phyloP scores from a whole-genome alignment of 495 filamentous ascomycete species.

The Paragyromitra xinjiangensis region DNA sequence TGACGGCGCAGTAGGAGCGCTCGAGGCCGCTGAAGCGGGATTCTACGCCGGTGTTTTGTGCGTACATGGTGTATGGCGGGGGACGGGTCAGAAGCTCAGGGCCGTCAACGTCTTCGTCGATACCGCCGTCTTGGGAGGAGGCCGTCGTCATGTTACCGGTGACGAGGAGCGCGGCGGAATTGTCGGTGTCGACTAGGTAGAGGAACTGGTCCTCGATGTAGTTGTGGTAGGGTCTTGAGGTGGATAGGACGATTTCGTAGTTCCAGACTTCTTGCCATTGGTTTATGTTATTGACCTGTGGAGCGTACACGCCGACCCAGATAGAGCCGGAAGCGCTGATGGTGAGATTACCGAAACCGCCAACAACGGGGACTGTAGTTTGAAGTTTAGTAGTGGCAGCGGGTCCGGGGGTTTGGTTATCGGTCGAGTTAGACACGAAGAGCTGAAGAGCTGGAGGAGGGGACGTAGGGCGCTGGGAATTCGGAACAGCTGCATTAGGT shows the following conservation, averaged over 20 bases:
- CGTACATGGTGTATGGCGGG: slow-evolving; percentile 80
- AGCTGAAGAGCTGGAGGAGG: slow-evolving; percentile 74
- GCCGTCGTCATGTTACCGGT: slow-evolving; percentile 73
- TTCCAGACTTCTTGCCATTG: slow-evolving; percentile 65
- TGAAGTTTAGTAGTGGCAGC: slow-evolving; percentile 61
- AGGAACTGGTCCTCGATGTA: slow-evolving; percentile 67
- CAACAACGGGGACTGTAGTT: slow-evolving; percentile 61
- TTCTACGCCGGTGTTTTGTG: slow-evolving; percentile 64
- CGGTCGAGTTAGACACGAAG: slow-evolving; percentile 74
- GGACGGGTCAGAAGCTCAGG: slow-evolving; percentile 53
- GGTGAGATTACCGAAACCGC: slow-evolving; percentile 71
- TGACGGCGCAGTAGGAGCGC: slow-evolving; percentile 77
- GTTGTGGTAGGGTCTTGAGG: slow-evolving; percentile 74
- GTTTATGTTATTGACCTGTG: slow-evolving; percentile 62
- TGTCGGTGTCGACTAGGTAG: slow-evolving; percentile 81
- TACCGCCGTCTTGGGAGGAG: slow-evolving; percentile 50
- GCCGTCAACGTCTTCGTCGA: slow-evolving; percentile 44
- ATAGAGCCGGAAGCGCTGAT: slow-evolving; percentile 68
- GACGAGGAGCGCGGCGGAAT: slow-evolving; percentile 75
- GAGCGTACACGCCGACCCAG: slow-evolving; percentile 78
- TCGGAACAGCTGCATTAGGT: slow-evolving; percentile 58
- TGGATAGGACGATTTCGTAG: slow-evolving; percentile 84
- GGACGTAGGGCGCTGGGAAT: slow-evolving; percentile 44
- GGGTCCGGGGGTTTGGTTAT: slow-evolving; percentile 75
- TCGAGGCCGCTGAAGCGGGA: slow-evolving; percentile 69